Evolutionary conservation across 768 basidiomycete genomes (phyloP).

Genomic region (Amanita exitialis): DNA sequence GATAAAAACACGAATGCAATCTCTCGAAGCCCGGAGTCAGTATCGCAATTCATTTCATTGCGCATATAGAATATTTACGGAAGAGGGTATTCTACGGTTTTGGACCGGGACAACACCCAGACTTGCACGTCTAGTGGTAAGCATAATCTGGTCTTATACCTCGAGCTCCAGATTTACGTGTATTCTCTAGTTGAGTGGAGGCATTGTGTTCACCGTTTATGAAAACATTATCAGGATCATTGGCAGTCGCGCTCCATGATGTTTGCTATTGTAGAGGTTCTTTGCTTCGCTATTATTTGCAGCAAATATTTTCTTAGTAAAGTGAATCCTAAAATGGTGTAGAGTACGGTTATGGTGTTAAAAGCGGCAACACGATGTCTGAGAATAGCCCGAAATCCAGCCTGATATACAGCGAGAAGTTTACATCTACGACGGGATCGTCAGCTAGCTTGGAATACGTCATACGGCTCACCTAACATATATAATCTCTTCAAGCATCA

Average conservation of each 20-base stretch:
- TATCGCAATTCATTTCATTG: slow-evolving; percentile 96
- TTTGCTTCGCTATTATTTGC: too few species aligned
- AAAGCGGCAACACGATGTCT: too few species aligned
- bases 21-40: slow-evolving; percentile 68
- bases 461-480: background rate
- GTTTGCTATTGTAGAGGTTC: background rate
- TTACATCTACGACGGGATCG: background rate
- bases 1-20: slow-evolving; percentile 98
- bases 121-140: slow-evolving; percentile 72
- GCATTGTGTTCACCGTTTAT: slow-evolving; percentile 88
- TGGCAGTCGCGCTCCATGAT: slow-evolving; percentile 12
- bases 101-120: slow-evolving; percentile 97
- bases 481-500: background rate
- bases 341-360: background rate
- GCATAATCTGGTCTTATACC: slow-evolving; percentile 15
- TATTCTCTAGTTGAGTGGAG: slow-evolving; percentile 68
- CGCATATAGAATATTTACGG: slow-evolving; percentile 86
- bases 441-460: background rate
- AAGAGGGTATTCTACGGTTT: slow-evolving; percentile 86
- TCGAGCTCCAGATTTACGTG: background rate
- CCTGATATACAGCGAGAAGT: background rate
- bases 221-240: slow-evolving; percentile 56
- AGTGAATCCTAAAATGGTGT: too few species aligned
- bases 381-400: too few species aligned
- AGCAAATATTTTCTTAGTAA: too few species aligned